These are phyloP conservation scores for Aspergillus ustus DNA, from an alignment of 2,329 filamentous ascomycete species.

Conservation along the genomic window DNA sequence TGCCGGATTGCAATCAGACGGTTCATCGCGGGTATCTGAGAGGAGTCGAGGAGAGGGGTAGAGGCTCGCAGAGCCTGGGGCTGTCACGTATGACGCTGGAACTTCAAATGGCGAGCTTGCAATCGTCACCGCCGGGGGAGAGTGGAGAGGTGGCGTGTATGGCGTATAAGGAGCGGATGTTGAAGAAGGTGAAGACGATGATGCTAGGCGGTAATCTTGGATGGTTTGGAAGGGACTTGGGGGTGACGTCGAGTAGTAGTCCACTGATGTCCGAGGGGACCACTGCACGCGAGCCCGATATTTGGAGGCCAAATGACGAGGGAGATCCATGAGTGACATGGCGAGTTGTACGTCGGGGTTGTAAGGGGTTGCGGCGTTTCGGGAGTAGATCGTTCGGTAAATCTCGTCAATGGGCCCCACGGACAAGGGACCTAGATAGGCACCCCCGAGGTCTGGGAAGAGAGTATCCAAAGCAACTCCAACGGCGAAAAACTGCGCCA, in stretches of 20 bases:
- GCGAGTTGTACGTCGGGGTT: constrained; percentile 65
- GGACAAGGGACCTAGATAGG: constrained; percentile 82
- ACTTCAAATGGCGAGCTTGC: constrained; percentile 44
- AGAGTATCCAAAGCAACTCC: constrained; percentile 86
- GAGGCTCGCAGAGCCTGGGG: constrained; percentile 39
- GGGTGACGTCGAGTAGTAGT: constrained; percentile 42
- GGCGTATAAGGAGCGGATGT: constrained; percentile 43
- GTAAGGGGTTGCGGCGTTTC: constrained; percentile 64
- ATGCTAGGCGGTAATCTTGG: constrained; percentile 37
- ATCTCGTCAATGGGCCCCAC: constrained; percentile 86
- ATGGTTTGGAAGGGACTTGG: constrained; percentile 40
- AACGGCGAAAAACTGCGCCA: constrained; percentile 90
- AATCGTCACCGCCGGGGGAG: constrained; percentile 43
- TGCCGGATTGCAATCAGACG: constrained; percentile 37
- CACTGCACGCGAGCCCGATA: constrained; percentile 74
- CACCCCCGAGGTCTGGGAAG: constrained; percentile 87
- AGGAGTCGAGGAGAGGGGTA: constrained; percentile 45
- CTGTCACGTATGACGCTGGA: constrained; percentile 38
- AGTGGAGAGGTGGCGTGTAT: constrained; percentile 48
- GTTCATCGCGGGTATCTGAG: constrained; percentile 38
- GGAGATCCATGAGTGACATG: constrained; percentile 71
- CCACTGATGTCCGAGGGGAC: constrained; percentile 47
- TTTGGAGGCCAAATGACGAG: constrained; percentile 69
- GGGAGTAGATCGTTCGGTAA: constrained; percentile 71
- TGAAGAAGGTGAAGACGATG: constrained; percentile 45